Base-by-base conservation (phyloP, 805 yeast species). In the Lachancea fermentati region DNA sequence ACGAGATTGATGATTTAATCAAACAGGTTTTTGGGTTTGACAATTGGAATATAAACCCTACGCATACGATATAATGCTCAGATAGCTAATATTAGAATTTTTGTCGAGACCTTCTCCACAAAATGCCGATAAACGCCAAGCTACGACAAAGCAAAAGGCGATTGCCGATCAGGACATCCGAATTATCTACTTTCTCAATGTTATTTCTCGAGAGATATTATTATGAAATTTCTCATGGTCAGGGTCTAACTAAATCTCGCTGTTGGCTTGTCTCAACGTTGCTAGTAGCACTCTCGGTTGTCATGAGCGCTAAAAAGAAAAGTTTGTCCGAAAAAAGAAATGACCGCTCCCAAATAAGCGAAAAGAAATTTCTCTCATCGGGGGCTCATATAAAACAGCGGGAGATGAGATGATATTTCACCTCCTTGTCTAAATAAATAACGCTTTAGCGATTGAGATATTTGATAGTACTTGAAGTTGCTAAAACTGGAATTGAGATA, bases 1-100 rank as follows among this genome's bases (percentile, higher is more conserved):
- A 61, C 36, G 66, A 62, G 39, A 62, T 62, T 32, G 67, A 62
- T 32, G 65, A 57, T 28, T 43, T 61, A 33, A 62, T 62, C 36
- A 60, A 55, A 32, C 63, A 61, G 22, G 42, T 58, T 25, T 62
- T 62, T 30, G 60, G 60, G 17, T 52, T 55, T 14, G 58, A 50
- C 25, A 42, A 42, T 29, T 44, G 47, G 47, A 33, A 41, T 25
- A 32, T 39, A 15, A 44, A 44, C 30, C 39, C 47, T 9, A 40
- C 37, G 28, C 42, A 44, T 35, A 19, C 45, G 11, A 31, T 42
- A 6, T 42, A 26, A 22, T 22, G 11, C 26, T 22, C 11, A n/a
- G n/a, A n/a, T n/a, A n/a, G n/a, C n/a, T n/a, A n/a, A n/a, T n/a
- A n/a, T n/a, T n/a, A n/a, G n/a, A n/a, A n/a, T n/a, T n/a, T n/a